Conservation (phyloP, 768 basidiomycete genomes). For the Suillus tomentosus region DNA sequence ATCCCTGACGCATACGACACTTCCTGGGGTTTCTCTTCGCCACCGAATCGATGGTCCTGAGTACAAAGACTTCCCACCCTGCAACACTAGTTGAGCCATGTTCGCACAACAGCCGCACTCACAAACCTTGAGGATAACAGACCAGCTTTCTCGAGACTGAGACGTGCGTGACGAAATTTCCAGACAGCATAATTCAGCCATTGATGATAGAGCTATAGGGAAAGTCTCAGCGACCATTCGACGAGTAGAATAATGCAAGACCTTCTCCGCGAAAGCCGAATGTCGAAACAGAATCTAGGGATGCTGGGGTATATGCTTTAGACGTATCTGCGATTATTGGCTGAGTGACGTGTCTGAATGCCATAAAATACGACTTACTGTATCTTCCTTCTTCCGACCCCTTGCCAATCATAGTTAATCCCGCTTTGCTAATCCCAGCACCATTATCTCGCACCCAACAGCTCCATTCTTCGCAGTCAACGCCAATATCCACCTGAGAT, state of each 20-base stretch:
- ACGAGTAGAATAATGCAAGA: slow-evolving; percentile 29
- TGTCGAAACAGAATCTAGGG: slow-evolving; percentile 54
- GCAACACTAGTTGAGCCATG: slow-evolving; percentile 9
- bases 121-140: slow-evolving; percentile 76
- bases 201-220: slow-evolving; percentile 74
- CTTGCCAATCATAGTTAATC: slow-evolving; percentile 54
- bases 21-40: slow-evolving; percentile 73
- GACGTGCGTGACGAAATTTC: slow-evolving; percentile 82
- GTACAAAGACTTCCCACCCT: slow-evolving; percentile 73
- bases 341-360: background rate
- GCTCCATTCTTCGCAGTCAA: slow-evolving; percentile 77
- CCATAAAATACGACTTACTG: slow-evolving; percentile 50
- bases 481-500: slow-evolving; percentile 63
- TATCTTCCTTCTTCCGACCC: slow-evolving; percentile 61
- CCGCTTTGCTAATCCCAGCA: slow-evolving; percentile 64
- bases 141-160: slow-evolving; percentile 65
- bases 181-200: slow-evolving; percentile 74
- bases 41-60: slow-evolving; percentile 74
- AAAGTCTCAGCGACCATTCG: background rate
- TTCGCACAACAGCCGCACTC: slow-evolving; percentile 5
- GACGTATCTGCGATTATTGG: slow-evolving; percentile 58
- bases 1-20: slow-evolving; percentile 82
- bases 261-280: slow-evolving; percentile 97
- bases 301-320: slow-evolving; percentile 58
- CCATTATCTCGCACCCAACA: slow-evolving; percentile 91